Percentiles rank a stretch among this genome's conserved stretches.
Evolutionary conservation across 257 asterid species (phyloP).

Genomic region (Mitragyna speciosa): DNA sequence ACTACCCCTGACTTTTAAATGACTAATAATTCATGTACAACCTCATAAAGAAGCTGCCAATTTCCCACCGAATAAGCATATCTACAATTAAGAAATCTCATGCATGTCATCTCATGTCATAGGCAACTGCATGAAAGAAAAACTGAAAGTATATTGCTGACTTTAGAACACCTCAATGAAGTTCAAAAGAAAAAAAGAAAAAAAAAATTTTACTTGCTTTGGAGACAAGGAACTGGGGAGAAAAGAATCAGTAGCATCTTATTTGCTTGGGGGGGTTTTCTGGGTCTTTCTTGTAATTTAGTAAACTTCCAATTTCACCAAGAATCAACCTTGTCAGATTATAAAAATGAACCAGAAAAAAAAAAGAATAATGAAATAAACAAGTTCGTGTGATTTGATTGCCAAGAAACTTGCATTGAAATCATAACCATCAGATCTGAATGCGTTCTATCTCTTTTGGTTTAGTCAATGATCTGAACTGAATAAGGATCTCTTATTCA

Average conservation of each 20-base stretch:
- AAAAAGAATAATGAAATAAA: not conserved
- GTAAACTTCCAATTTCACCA: too few species aligned
- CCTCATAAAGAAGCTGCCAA: too few species aligned
- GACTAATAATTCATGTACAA: too few species aligned
- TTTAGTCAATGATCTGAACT: not conserved
- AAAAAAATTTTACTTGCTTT: conserved; percentile 5
- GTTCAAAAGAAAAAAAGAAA: too few species aligned
- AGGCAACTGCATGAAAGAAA: not conserved
- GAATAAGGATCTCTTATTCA: not conserved
- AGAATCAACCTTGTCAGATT: not conserved
- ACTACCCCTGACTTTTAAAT: too few species aligned
- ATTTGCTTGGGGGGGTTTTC: not conserved
- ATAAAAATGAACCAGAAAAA: not conserved
- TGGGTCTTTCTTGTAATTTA: not conserved
- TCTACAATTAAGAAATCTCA: too few species aligned
- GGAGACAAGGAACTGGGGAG: conserved; percentile 9
- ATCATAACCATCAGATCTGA: not conserved
- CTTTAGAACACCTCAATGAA: not conserved
- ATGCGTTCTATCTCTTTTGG: not conserved
- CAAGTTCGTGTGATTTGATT: not conserved
- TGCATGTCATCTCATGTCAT: not conserved
- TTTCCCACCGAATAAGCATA: too few species aligned
- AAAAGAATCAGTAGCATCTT: not conserved
- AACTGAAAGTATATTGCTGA: not conserved
- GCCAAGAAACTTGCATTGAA: not conserved